Percentiles rank a stretch among this genome's conserved stretches.
These are phyloP conservation scores for Raphanus raphanistrum DNA, from an alignment of 345 rosid genomes.

Conservation along the genomic window DNA sequence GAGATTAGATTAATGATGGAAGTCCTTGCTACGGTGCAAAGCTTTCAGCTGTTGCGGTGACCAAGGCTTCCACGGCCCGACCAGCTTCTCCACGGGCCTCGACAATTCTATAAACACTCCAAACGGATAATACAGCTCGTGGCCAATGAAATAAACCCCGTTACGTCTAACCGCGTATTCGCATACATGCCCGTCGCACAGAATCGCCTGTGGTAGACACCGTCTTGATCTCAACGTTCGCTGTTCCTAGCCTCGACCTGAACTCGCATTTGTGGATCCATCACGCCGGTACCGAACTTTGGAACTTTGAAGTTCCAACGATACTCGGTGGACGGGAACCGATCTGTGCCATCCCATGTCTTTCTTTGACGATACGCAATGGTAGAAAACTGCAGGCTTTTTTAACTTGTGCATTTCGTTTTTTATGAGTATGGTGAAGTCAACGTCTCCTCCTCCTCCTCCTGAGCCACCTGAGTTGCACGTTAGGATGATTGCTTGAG, in stretches of 20 bases:
- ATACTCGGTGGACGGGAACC: constrained; percentile 17
- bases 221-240: constrained; percentile 11
- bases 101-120: constrained; percentile 18
- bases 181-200: constrained; percentile 22
- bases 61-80: constrained; percentile 37
- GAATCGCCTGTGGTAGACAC: constrained; percentile 29
- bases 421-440: constrained; percentile 15
- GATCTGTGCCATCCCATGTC: constrained; percentile 33
- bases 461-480: constrained; percentile 7
- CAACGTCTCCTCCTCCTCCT: constrained; percentile 18
- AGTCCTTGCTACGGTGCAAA: neutral
- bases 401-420: constrained; percentile 28
- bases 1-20: neutral
- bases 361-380: constrained; percentile 25
- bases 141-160: constrained; percentile 34
- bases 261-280: constrained; percentile 21
- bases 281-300: constrained; percentile 25
- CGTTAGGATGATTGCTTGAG: constrained; percentile 14
- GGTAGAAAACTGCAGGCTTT: constrained; percentile 14
- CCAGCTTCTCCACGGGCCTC: constrained; percentile 30
- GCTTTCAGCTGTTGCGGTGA: constrained; percentile 27
- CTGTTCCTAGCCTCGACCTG: constrained; percentile 22
- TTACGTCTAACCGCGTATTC: constrained; percentile 23
- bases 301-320: constrained; percentile 25
- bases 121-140: constrained; percentile 36